Base-by-base conservation (phyloP, 208 protist species). In the Crithidia thermophila region DNA sequence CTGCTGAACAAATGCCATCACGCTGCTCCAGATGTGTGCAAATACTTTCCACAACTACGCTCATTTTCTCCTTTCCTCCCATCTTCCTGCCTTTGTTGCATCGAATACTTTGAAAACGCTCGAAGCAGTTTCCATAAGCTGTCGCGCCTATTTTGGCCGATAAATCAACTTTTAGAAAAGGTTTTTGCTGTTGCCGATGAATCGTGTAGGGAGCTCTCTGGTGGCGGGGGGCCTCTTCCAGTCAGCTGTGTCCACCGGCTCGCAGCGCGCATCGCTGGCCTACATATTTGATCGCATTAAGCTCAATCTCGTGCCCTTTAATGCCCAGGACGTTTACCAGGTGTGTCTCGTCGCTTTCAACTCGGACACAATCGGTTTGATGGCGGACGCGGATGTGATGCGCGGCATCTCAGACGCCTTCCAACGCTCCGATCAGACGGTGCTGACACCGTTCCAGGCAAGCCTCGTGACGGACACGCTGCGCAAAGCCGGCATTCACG, bases 241-340 rank as follows among this genome's bases (percentile, higher is more conserved):
- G 28, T 60, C 60, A 3, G 55, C 61, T 16, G 18, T 74, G 7
- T 56, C 55, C n/a, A 69, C 46, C 3, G 67, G 52, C 6, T 28
- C 40, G 23, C 61, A 65, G 9, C 53, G 58, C 1, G 71, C 72
- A 2, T 57, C 79, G 2, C 72, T 90, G 11, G 70, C 70, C 3
- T 61, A 83, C 46, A 84, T 95, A 14, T 82, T 91, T 60, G 31
- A 87, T 8, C 80, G 85, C 23, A 74, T 92, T 8, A 79, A 81
- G 34, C 73, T 91, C 28, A 83, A 82, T 34, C 65, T 93, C 11
- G 75, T 95, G 10, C 72, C 79, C 9, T 88, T 96, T 49, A 96
- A 84, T 42, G 91, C 91, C 3, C 86, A 90, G 27, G 91, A 96
- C 55, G 53, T 96, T 27, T 96, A 96, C 57, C 81, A 88, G 34